Conservation (phyloP, 768 basidiomycete genomes). For the Lactarius vividus region DNA sequence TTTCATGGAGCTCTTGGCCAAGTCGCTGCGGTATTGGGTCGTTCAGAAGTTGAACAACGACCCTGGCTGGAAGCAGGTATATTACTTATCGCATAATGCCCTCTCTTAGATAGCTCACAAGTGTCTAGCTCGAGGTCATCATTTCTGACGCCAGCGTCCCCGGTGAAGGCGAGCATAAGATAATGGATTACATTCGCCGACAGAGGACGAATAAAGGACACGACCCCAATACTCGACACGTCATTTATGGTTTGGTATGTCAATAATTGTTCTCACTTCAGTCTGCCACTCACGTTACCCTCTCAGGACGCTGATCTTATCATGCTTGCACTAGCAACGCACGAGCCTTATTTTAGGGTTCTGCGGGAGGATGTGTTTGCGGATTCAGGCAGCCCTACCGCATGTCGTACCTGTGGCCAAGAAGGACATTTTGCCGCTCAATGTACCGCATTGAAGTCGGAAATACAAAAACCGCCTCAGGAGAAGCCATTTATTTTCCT, state of each 20-base stretch:
- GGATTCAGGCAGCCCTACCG: slow-evolving; percentile 68
- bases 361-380: slow-evolving; percentile 97
- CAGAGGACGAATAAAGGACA: slow-evolving; percentile 86
- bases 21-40: slow-evolving; percentile 93
- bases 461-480: slow-evolving; percentile 58
- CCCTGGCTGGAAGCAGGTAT: slow-evolving; percentile 90
- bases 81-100: slow-evolving; percentile 1
- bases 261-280: not conserved
- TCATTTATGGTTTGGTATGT: slow-evolving; percentile 93
- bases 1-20: slow-evolving; percentile 92
- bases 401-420: slow-evolving; percentile 92
- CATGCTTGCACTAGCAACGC: slow-evolving; percentile 96
- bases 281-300: slow-evolving; percentile 22
- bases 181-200: slow-evolving; percentile 96
- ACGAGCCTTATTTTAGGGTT: slow-evolving; percentile 97
- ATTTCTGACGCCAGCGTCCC: slow-evolving; percentile 97
- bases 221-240: slow-evolving; percentile 92
- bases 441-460: slow-evolving; percentile 79
- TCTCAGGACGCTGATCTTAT: slow-evolving; percentile 95
- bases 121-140: slow-evolving; percentile 79
- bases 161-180: slow-evolving; percentile 99
- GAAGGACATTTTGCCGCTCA: slow-evolving; percentile 94
- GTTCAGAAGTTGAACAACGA: slow-evolving; percentile 93
- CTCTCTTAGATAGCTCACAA: slow-evolving; percentile 1
- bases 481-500: slow-evolving; percentile 99